Conservation (phyloP, 441 rosid genomes). For the Theobroma grandiflorum region DNA sequence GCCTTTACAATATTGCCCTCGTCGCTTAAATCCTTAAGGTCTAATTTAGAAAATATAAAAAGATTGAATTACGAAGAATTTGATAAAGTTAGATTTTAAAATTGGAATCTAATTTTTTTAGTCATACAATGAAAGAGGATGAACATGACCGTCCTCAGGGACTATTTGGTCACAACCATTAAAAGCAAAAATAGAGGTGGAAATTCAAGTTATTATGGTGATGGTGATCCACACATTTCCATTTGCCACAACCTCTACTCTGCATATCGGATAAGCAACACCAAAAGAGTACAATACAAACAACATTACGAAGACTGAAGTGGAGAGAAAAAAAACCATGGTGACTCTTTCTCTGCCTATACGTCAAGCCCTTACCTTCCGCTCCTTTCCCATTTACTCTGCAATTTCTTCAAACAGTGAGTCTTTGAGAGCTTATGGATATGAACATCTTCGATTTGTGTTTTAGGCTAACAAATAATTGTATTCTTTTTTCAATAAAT, state of each 20-base stretch:
- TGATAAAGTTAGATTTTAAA: too few relatives aligned
- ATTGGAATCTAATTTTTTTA: too few relatives aligned
- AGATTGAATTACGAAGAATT: too few relatives aligned
- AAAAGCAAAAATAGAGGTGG: too few relatives aligned
- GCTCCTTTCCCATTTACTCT: constrained; percentile 11
- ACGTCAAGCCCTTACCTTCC: neutral
- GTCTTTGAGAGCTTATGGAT: constrained; percentile 2
- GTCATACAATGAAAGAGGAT: too few relatives aligned
- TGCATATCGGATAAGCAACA: neutral
- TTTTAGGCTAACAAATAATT: neutral
- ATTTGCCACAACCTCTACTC: neutral
- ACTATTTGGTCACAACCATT: too few relatives aligned
- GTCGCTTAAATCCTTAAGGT: too few relatives aligned
- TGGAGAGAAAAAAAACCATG: neutral
- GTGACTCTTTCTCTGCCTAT: neutral
- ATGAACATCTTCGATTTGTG: neutral
- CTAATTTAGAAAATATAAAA: too few relatives aligned
- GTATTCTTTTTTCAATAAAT: neutral
- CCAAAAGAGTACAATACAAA: neutral
- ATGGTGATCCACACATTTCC: constrained; percentile 1
- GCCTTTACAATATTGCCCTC: too few relatives aligned
- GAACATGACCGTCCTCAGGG: too few relatives aligned
- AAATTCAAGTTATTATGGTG: too few relatives aligned
- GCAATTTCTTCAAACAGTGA: constrained; percentile 7
- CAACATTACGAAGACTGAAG: neutral